Conservation (phyloP, 2,329 filamentous ascomycete genomes). For the Claviceps lovelessii region DNA sequence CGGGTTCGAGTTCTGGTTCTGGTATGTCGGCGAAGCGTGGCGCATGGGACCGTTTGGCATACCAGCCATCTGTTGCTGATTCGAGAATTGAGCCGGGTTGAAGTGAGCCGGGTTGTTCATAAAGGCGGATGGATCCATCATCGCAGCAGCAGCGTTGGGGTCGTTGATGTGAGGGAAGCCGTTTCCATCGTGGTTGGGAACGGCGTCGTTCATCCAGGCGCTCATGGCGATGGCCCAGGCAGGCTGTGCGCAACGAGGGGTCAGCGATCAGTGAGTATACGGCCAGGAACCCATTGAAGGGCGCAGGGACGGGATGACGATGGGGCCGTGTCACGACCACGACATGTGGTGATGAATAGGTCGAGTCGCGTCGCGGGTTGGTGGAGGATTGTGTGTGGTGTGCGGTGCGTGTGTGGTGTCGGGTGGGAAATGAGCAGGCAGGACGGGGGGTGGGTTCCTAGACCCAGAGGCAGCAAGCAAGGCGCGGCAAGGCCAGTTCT, state of each 20-base stretch:
- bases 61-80: conserved; percentile 37
- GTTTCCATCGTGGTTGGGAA: conserved; percentile 57
- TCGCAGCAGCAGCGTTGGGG: conserved; percentile 39
- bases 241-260: conserved; percentile 28
- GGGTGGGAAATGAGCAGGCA: conserved; percentile 18
- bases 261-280: conserved; percentile 30
- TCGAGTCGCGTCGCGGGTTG: conserved; percentile 29
- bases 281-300: conserved; percentile 27
- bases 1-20: conserved; percentile 30
- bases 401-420: conserved; percentile 12
- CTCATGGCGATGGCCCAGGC: conserved; percentile 45
- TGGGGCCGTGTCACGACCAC: conserved; percentile 33
- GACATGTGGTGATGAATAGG: conserved; percentile 22
- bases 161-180: conserved; percentile 52
- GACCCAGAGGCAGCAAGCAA: neutral
- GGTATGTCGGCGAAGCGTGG: conserved; percentile 65
- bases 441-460: conserved; percentile 3
- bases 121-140: conserved; percentile 53
- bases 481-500: neutral
- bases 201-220: conserved; percentile 59
- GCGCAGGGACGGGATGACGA: conserved; percentile 26
- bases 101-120: conserved; percentile 47
- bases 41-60: conserved; percentile 77
- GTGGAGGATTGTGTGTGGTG: conserved; percentile 20
- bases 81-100: conserved; percentile 44